phyloP scores from a whole-genome alignment of 768 basidiomycete species.

The Tephrocybe rancida region DNA sequence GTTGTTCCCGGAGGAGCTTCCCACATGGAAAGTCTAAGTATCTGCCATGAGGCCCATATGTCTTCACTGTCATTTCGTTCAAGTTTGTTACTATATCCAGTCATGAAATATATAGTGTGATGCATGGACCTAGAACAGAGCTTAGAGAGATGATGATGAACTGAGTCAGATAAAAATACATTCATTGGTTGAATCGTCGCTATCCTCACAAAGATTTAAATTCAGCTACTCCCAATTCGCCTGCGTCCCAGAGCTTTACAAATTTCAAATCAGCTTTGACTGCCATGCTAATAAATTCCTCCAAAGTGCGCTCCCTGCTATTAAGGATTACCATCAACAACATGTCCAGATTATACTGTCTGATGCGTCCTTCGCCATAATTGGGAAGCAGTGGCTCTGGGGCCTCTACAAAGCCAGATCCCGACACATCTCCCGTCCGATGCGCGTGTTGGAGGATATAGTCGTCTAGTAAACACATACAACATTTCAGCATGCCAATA shows the following conservation, averaged over 20 bases:
- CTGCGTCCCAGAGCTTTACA: constrained; percentile 37
- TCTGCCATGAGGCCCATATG: too few species aligned
- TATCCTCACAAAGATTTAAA: constrained; percentile 12
- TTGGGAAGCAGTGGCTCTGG: constrained; percentile 49
- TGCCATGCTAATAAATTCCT: constrained; percentile 40
- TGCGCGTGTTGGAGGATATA: constrained; percentile 31
- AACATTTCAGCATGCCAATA: neutral
- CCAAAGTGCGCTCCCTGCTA: constrained; percentile 42
- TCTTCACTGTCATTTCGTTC: too few species aligned
- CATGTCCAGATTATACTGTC: constrained; percentile 45
- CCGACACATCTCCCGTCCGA: constrained; percentile 12
- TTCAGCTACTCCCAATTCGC: constrained; percentile 35
- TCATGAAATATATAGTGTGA: too few species aligned
- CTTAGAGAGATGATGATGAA: too few species aligned
- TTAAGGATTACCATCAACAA: constrained; percentile 46
- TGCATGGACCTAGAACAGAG: too few species aligned
- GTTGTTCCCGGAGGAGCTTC: too few species aligned
- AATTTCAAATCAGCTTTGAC: constrained; percentile 33
- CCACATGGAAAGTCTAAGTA: too few species aligned
- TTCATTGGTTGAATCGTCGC: too few species aligned
- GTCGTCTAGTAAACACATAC: constrained; percentile 29
- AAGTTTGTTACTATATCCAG: too few species aligned
- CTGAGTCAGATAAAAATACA: too few species aligned
- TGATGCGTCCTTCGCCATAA: constrained; percentile 41
- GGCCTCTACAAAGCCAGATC: constrained; percentile 25